Base-by-base conservation (phyloP, 352 stramenopile genomes). In the Phytophthora sansomeana region DNA sequence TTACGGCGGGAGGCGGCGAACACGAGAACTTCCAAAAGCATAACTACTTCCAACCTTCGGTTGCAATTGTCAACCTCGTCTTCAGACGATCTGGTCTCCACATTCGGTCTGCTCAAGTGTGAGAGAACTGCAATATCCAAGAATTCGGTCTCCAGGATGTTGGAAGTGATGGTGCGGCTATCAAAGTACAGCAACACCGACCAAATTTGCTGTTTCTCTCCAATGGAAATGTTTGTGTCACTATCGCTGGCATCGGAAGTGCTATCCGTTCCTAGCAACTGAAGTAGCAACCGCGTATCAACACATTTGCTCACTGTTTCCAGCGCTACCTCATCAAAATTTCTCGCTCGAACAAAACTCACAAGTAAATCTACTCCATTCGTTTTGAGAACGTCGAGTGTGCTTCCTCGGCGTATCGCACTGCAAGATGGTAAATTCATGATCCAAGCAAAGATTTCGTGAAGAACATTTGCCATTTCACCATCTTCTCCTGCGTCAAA, bases 141-240 rank as follows among this genome's bases (percentile, higher is more conserved):
- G 47, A 80, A 77, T 14, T 74, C 32, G 11, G 32, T 35, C 10
- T 67, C 53, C 14, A 79, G 33, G n/a, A 77, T 57, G 8, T 52
- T 49, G 9, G 63, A 61, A 11, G 58, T 65, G 4, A 79, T 26
- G 2, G 33, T 13, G 1, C 54, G 53, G 21, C 38, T 68, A 44
- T 79, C 42, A 33, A 79, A 56, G 17, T 51, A 59, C 4, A 79
- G 55, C 19, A 79, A 11, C 36, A 58, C 55, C 1, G 49, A 52
- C 72, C 72, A 79, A 16, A 79, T 53, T 16, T 61, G 53, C 30
- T 72, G 67, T 21, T 80, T 80, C 29, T 59, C 44, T 24, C 52
- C 33, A 35, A 71, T 49, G 0, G 29, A 29, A 11, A 68, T 26
- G 6, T 50, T 46, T 4, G 47, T 60, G 4, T 17, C 24, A 9